phyloP scores from a whole-genome alignment of 2,329 filamentous ascomycete genomes.

The Aspergillus pseudoviridinutans region DNA sequence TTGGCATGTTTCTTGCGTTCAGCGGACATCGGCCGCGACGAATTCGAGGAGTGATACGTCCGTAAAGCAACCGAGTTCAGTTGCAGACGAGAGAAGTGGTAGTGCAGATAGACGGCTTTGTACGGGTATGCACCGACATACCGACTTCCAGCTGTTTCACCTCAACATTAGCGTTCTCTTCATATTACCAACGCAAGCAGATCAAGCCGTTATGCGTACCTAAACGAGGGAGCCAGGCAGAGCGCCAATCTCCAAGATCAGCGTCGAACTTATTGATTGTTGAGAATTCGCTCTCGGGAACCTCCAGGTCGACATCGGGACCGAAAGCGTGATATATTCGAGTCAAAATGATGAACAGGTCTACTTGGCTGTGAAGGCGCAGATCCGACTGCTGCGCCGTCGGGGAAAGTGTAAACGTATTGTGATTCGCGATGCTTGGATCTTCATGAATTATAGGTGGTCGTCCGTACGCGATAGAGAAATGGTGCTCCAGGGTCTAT shows the following conservation, averaged over 20 bases:
- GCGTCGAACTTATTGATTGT: conserved; percentile 39
- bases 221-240: conserved; percentile 33
- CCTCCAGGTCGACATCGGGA: conserved; percentile 40
- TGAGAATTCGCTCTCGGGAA: conserved; percentile 37
- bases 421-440: conserved; percentile 34
- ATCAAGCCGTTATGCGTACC: conserved; percentile 17
- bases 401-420: conserved; percentile 28
- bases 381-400: conserved; percentile 32
- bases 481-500: conserved; percentile 41
- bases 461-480: conserved; percentile 43
- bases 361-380: conserved; percentile 40
- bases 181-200: neutral
- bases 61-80: conserved; percentile 49
- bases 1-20: conserved; percentile 45
- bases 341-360: conserved; percentile 42
- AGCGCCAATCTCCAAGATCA: conserved; percentile 38
- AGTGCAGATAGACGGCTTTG: conserved; percentile 49
- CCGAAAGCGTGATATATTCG: conserved; percentile 44
- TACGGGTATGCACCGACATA: conserved; percentile 48
- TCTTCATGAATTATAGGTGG: conserved; percentile 43
- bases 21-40: conserved; percentile 38
- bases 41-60: conserved; percentile 39
- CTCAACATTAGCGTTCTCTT: neutral
- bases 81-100: conserved; percentile 50
- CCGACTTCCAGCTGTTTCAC: conserved; percentile 39